A percentile compares a stretch with the other conserved stretches of the same genome.
Conservation (phyloP, 2,329 filamentous ascomycete species). For the Periconia sp. region DNA sequence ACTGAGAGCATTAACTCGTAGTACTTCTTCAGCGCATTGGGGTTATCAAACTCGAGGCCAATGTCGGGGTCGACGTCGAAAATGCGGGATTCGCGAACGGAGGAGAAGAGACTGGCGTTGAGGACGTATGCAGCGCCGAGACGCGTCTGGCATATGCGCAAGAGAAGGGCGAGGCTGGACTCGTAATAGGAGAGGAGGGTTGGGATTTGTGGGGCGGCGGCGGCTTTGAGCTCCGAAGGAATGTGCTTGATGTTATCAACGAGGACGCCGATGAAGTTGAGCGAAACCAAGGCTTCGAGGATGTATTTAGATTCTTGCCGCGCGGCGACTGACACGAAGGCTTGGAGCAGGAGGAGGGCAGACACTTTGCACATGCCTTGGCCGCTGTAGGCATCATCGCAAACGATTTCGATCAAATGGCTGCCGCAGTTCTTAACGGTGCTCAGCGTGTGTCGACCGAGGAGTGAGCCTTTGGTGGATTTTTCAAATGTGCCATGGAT, state of each 20-base stretch:
- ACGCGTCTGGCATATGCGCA: constrained; percentile 81
- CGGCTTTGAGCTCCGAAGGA: constrained; percentile 61
- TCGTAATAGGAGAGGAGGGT: constrained; percentile 64
- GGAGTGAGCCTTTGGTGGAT: constrained; percentile 37
- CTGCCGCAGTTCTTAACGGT: constrained; percentile 80
- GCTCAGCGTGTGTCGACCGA: constrained; percentile 58
- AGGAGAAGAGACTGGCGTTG: constrained; percentile 82
- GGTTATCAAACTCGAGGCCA: constrained; percentile 72
- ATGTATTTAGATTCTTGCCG: constrained; percentile 73
- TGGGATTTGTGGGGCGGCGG: constrained; percentile 51
- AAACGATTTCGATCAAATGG: constrained; percentile 79
- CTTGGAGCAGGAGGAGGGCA: constrained; percentile 80
- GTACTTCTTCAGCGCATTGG: constrained; percentile 73
- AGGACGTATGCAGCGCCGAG: constrained; percentile 85
- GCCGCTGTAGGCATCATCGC: constrained; percentile 89
- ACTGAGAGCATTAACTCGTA: constrained; percentile 81
- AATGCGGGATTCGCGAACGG: constrained; percentile 78
- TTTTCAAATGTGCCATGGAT: constrained; percentile 66
- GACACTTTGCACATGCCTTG: constrained; percentile 81
- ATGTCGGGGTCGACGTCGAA: constrained; percentile 92
- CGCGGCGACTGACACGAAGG: constrained; percentile 72
- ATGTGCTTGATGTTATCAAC: constrained; percentile 84
- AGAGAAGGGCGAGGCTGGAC: constrained; percentile 77
- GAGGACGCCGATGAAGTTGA: constrained; percentile 89
- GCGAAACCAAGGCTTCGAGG: constrained; percentile 75